phyloP scores from a whole-genome alignment of 1,284 basidiomycete genomes.

The Polyporus tsugae region DNA sequence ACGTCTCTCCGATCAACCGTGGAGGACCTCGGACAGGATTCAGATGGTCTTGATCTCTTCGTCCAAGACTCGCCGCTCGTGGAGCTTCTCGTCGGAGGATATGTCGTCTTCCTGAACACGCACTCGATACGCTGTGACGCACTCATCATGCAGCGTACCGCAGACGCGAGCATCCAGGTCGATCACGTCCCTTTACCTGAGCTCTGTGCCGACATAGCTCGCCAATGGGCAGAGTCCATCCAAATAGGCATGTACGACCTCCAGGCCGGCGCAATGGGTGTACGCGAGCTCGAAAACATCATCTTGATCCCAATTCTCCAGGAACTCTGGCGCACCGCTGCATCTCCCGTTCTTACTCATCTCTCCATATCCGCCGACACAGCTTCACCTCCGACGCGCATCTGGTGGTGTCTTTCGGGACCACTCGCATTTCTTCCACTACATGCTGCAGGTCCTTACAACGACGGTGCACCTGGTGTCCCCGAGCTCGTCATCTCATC shows the following conservation, averaged over 20 bases:
- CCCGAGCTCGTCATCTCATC: not conserved
- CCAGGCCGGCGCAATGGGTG: not conserved
- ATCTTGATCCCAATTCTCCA: not conserved
- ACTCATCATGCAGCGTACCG: not conserved
- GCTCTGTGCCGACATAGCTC: not conserved
- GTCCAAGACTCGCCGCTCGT: not conserved
- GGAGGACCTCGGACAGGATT: not conserved
- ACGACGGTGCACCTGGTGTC: not conserved
- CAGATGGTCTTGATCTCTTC: not conserved
- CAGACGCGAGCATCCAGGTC: not conserved
- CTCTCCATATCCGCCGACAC: not conserved
- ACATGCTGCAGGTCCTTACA: not conserved
- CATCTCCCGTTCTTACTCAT: not conserved
- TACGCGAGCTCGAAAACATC: not conserved
- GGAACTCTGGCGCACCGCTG: not conserved
- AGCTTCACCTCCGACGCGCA: not conserved
- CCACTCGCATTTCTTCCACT: not conserved
- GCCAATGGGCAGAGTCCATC: not conserved
- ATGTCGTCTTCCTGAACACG: not conserved
- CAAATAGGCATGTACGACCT: not conserved
- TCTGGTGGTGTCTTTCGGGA: not conserved
- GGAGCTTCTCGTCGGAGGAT: not conserved
- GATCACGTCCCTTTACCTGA: not conserved
- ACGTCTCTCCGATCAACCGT: not conserved
- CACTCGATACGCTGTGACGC: not conserved